phyloP scores from a whole-genome alignment of 345 rosid genomes.

The Rhizophora apiculata region DNA sequence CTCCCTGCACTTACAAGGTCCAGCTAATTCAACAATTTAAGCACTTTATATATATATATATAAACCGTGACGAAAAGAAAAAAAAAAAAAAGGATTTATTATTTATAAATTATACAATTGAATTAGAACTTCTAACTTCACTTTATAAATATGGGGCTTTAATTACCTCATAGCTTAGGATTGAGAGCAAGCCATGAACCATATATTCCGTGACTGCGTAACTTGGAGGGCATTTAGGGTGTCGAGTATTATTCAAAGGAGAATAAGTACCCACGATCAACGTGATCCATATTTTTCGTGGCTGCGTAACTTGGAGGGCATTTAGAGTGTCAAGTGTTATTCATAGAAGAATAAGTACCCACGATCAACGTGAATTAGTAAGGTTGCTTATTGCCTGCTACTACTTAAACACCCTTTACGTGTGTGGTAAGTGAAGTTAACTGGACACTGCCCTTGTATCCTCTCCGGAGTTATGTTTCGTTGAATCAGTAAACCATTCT shows the following conservation, averaged over 20 bases:
- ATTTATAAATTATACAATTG: too few species aligned
- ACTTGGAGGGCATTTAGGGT: constrained; percentile 9
- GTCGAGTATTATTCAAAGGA: background rate
- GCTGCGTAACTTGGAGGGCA: constrained; percentile 12
- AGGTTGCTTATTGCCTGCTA: constrained; percentile 13
- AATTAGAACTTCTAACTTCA: too few species aligned
- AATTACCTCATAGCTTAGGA: too few species aligned
- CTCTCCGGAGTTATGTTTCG: background rate
- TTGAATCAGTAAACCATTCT: background rate
- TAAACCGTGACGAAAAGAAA: background rate
- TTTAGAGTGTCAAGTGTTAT: background rate
- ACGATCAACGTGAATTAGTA: constrained; percentile 1
- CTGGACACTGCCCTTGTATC: background rate
- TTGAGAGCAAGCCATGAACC: too few species aligned
- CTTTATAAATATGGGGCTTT: too few species aligned
- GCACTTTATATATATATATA: background rate
- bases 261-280: background rate
- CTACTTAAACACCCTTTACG: constrained; percentile 18
- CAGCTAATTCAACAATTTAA: too few species aligned
- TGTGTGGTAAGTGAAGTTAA: constrained; percentile 24
- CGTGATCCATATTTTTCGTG: too few species aligned
- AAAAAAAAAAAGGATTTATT: too few species aligned
- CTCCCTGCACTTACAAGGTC: too few species aligned
- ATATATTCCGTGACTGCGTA: background rate
- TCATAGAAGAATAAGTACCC: background rate